phyloP scores from a whole-genome alignment of 306 rosid species.

The Ceratonia siliqua region DNA sequence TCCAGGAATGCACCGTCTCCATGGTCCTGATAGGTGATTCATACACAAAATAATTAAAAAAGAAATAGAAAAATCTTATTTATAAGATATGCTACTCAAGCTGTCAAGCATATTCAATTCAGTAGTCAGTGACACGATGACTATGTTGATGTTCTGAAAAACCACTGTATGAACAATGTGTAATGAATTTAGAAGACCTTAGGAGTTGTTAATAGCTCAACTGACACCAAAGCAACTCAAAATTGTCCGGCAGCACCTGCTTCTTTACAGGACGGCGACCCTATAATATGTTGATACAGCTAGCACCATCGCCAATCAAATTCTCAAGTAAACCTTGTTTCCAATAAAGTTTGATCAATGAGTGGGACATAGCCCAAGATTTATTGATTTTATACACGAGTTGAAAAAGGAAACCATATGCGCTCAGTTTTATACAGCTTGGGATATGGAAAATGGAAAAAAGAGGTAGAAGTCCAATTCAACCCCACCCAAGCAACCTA shows the following conservation, averaged over 20 bases:
- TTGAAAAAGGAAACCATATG: neutral
- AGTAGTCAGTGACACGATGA: neutral
- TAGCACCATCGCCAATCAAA: neutral
- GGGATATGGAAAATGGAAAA: neutral
- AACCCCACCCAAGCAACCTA: constrained; percentile 10
- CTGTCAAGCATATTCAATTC: neutral
- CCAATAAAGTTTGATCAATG: neutral
- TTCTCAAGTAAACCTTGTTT: neutral
- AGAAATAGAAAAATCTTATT: neutral
- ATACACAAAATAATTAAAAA: constrained; percentile 27
- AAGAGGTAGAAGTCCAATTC: neutral
- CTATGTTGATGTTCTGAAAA: neutral
- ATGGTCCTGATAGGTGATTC: constrained; percentile 57
- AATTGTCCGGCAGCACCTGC: neutral
- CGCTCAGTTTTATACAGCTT: constrained; percentile 18
- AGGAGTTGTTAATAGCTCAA: constrained; percentile 8
- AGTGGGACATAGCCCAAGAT: constrained; percentile 12
- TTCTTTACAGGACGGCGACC: neutral
- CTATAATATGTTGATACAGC: neutral
- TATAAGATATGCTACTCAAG: constrained; percentile 21
- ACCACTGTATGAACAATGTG: neutral
- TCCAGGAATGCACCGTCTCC: constrained; percentile 61
- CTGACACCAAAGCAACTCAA: neutral
- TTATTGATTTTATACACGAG: neutral
- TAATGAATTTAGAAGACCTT: constrained; percentile 18